A percentile compares a stretch with the other conserved stretches of the same genome.
Conservation (phyloP, 1,284 basidiomycete genomes). For the Agroathelia rolfsii region DNA sequence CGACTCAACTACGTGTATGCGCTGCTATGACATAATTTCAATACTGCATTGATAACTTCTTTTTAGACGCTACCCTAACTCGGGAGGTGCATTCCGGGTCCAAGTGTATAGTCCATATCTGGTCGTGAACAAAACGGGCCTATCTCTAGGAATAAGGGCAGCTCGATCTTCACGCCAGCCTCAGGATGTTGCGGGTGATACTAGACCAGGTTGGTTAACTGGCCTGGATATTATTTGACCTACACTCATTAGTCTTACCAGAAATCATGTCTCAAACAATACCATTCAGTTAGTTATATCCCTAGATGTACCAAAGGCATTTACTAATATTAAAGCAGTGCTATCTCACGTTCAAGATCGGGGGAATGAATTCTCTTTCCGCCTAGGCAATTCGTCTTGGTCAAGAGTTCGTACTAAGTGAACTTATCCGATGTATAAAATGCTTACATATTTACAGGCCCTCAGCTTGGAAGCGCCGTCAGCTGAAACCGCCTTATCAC, state of each 20-base stretch:
- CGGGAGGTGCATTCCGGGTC: constrained; percentile 97
- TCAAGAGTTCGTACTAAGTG: constrained; percentile 52
- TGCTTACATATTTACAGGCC: constrained; percentile 31
- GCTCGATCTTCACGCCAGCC: constrained; percentile 61
- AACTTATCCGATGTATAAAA: constrained; percentile 6
- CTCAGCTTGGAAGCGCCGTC: constrained; percentile 86
- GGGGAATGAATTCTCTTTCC: constrained; percentile 80
- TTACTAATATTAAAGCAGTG: constrained; percentile 47
- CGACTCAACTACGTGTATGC: constrained; percentile 83
- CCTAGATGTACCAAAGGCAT: constrained; percentile 20
- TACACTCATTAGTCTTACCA: constrained; percentile 16
- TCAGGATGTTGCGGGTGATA: constrained; percentile 82
- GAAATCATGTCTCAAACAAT: constrained; percentile 50
- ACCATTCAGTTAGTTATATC: constrained; percentile 62
- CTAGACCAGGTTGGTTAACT: constrained; percentile 34
- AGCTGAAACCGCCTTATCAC: constrained; percentile 81
- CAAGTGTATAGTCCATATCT: constrained; percentile 94
- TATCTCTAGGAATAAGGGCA: constrained; percentile 76
- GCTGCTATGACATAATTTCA: neutral
- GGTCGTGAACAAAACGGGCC: constrained; percentile 87
- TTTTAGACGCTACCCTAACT: constrained; percentile 72
- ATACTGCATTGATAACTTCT: constrained; percentile 1
- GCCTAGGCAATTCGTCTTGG: constrained; percentile 84
- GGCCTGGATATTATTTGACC: constrained; percentile 3
- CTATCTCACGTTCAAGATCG: constrained; percentile 81